These are phyloP conservation scores for Chytriomyces confervae DNA, from an alignment of 192 early-diverging fungal species.

Conservation along the genomic window DNA sequence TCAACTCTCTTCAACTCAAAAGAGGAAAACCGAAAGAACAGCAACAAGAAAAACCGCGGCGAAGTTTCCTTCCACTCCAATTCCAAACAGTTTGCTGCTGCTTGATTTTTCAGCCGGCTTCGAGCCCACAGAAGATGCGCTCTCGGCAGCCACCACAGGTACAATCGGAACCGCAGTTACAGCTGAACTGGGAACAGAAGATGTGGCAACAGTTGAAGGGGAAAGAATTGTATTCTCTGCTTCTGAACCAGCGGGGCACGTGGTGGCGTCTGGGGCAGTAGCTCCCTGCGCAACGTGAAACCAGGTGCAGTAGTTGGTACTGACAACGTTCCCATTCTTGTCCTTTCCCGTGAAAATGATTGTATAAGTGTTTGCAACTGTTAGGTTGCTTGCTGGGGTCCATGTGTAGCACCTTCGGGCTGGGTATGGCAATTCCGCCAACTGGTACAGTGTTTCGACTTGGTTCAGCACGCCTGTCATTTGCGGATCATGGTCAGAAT, in stretches of 20 bases:
- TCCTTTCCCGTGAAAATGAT: conserved; percentile 14
- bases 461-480: background rate
- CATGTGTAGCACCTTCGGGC: conserved; percentile 18
- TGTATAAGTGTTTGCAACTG: background rate
- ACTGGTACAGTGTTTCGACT: background rate
- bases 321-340: background rate
- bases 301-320: conserved; percentile 17
- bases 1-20: too few species aligned
- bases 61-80: too few species aligned
- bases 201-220: background rate
- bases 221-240: background rate
- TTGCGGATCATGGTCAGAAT: background rate
- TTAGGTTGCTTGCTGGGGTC: conserved; percentile 21
- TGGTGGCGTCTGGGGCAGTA: background rate
- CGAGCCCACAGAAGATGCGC: background rate
- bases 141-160: background rate
- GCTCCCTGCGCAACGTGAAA: conserved; percentile 3
- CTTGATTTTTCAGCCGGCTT: background rate
- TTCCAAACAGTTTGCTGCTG: background rate
- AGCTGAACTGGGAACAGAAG: background rate
- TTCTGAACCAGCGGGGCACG: background rate
- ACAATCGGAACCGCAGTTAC: too few species aligned
- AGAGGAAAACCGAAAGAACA: background rate
- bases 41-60: background rate
- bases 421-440: conserved; percentile 4